A percentile compares a stretch with the other conserved stretches of the same genome.
phyloP scores from a whole-genome alignment of 352 stramenopile species.

The Pythium apleroticum region DNA sequence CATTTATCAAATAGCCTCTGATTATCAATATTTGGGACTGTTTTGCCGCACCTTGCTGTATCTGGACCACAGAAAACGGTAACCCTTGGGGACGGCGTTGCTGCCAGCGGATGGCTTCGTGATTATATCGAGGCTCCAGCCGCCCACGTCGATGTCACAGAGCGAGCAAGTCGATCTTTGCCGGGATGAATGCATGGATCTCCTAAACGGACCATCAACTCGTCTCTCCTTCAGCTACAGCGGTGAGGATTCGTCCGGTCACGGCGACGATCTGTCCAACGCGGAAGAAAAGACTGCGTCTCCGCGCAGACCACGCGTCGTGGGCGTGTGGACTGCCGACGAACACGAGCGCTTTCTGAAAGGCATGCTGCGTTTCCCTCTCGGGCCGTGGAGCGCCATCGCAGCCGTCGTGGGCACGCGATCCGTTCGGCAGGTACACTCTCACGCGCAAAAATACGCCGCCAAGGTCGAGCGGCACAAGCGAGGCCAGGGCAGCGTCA shows the following conservation, averaged over 20 bases:
- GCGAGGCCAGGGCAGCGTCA: constrained; percentile 60
- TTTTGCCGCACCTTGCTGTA: too few relatives aligned
- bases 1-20: too few relatives aligned
- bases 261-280: neutral
- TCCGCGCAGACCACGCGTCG: neutral
- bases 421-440: constrained; percentile 64
- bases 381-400: constrained; percentile 66
- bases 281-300: neutral
- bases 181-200: neutral
- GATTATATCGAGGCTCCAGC: too few relatives aligned
- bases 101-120: too few relatives aligned
- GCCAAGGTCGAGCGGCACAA: constrained; percentile 66
- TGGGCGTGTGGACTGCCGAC: constrained; percentile 55
- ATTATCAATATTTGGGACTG: too few relatives aligned
- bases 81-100: too few relatives aligned
- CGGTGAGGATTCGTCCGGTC: neutral
- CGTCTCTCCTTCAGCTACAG: neutral
- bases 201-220: neutral
- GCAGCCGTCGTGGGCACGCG: constrained; percentile 62
- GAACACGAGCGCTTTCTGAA: constrained; percentile 67
- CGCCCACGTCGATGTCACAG: neutral
- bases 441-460: constrained; percentile 70
- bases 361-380: constrained; percentile 60
- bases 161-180: neutral
- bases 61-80: too few relatives aligned